These are phyloP conservation scores for Debaryomyces hansenii DNA, from an alignment of 805 yeast species.

Conservation along the genomic window DNA sequence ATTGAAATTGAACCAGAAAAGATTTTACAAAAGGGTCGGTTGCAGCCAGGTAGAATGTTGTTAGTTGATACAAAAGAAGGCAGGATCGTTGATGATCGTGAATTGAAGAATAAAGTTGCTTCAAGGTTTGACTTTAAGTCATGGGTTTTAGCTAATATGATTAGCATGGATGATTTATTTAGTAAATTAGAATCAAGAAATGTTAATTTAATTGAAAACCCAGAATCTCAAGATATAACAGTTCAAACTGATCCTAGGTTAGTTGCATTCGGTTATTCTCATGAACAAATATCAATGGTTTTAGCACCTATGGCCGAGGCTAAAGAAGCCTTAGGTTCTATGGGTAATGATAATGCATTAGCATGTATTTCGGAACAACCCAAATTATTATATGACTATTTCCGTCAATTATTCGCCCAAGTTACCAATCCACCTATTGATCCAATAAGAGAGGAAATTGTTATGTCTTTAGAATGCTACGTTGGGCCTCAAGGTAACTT, in stretches of 20 bases:
- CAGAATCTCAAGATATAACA: conserved; percentile 29
- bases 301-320: conserved; percentile 96
- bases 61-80: conserved; percentile 93
- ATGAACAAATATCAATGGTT: conserved; percentile 81
- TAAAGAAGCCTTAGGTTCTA: conserved; percentile 94
- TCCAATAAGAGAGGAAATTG: conserved; percentile 94
- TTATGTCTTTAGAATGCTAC: conserved; percentile 95
- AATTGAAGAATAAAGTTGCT: conserved; percentile 77
- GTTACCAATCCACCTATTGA: conserved; percentile 99
- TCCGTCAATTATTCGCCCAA: conserved; percentile 95
- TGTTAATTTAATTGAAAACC: conserved; percentile 22
- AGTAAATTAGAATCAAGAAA: conserved; percentile 51
- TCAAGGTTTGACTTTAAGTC: conserved; percentile 87
- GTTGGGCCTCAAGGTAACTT: conserved; percentile 98
- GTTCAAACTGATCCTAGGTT: conserved; percentile 83
- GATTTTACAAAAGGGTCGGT: conserved; percentile 86
- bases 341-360: conserved; percentile 97
- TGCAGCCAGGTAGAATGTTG: conserved; percentile 95
- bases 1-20: conserved; percentile 82
- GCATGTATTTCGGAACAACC: conserved; percentile 96
- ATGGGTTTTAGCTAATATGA: conserved; percentile 86
- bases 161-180: conserved; percentile 75
- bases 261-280: conserved; percentile 88
- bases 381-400: conserved; percentile 84
- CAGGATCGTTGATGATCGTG: conserved; percentile 88